Percentiles rank a stretch among this genome's conserved stretches.
phyloP scores from a whole-genome alignment of 129 eudicot genomes.

The Centrapalus pauciflorus region DNA sequence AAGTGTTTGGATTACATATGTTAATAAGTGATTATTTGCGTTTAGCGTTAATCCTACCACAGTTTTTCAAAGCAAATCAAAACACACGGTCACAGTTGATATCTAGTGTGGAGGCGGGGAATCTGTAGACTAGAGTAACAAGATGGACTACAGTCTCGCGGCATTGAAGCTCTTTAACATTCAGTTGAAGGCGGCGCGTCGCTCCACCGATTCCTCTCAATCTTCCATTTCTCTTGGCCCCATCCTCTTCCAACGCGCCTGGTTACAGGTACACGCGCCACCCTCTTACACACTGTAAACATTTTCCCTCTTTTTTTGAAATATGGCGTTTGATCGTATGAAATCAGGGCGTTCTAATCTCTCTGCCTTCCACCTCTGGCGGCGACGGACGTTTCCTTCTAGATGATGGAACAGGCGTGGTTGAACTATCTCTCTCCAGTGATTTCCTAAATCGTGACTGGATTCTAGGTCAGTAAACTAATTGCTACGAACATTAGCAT shows the following conservation, averaged over 20 bases:
- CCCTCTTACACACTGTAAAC: background rate
- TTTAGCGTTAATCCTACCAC: no score
- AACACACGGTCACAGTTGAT: no score
- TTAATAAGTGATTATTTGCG: no score
- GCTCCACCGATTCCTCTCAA: slow-evolving; percentile 26
- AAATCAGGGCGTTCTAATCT: slow-evolving; percentile 66
- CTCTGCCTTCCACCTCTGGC: slow-evolving; percentile 37
- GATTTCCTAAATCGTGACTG: slow-evolving; percentile 38
- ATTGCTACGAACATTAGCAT: slow-evolving; percentile 4
- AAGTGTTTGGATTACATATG: no score
- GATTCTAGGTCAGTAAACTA: slow-evolving; percentile 62
- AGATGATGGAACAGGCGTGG: slow-evolving; percentile 86
- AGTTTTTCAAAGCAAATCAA: no score
- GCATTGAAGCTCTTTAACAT: slow-evolving; percentile 62
- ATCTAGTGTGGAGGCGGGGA: background rate
- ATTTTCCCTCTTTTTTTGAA: background rate
- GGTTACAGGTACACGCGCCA: slow-evolving; percentile 58
- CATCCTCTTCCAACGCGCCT: slow-evolving; percentile 96
- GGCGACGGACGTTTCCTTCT: slow-evolving; percentile 42
- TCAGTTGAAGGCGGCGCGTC: slow-evolving; percentile 59
- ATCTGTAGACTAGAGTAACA: background rate
- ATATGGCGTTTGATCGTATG: background rate
- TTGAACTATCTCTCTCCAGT: slow-evolving; percentile 43
- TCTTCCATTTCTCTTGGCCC: slow-evolving; percentile 48
- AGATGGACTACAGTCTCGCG: slow-evolving; percentile 80